Base-by-base conservation (phyloP, 2,329 filamentous ascomycete genomes). In the Sphaceloma murrayae region DNA sequence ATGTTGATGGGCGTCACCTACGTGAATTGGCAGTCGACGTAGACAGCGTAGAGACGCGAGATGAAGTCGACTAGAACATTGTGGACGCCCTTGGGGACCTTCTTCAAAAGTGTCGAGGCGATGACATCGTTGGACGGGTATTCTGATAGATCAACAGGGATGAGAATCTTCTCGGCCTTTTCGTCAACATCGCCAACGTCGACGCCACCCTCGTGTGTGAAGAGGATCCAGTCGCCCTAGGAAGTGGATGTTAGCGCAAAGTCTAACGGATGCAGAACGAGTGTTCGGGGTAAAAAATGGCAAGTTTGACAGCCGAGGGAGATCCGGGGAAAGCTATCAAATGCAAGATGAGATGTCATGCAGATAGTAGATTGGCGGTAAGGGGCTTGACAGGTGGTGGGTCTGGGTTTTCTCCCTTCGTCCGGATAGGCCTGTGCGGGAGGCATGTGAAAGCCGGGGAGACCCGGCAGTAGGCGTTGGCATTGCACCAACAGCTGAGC, bases 1-100 rank as follows among this genome's bases (percentile, higher is more conserved):
- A n/a, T n/a, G n/a, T n/a, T n/a, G n/a, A n/a, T n/a, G n/a, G n/a
- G n/a, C n/a, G n/a, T n/a, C n/a, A 56, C 64, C 54, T 53, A 67
- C 64, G 91, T 96, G 78, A 98, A 98, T 70, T 98, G 91, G 79
- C 85, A 94, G 75, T 98, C 91, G 53, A 96, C 91, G 62, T 96
- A 98, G 71, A 98, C 91, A 58, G 89, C 91, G 65, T 98, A 98
- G 55, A 98, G 77, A 59, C 91, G 82, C 61, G 86, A 86, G 73
- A 98, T 98, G 77, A 98, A 98, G 77, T 98, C 91, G 52, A 98
- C 85, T 49, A 98, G 79, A 61, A 98, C 91, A 62, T 94, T 95
- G 78, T 98, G 91, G 43, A 98, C 76, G 64, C 89, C 89, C 71
- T 85, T 72, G 59, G 91, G 91, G 34, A 98, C 87, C 68, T 98